Evolutionary conservation across 106 monocot genomes (phyloP), one percentile per base, ranked within the genome.

Genomic region (Allium cepa): DNA sequence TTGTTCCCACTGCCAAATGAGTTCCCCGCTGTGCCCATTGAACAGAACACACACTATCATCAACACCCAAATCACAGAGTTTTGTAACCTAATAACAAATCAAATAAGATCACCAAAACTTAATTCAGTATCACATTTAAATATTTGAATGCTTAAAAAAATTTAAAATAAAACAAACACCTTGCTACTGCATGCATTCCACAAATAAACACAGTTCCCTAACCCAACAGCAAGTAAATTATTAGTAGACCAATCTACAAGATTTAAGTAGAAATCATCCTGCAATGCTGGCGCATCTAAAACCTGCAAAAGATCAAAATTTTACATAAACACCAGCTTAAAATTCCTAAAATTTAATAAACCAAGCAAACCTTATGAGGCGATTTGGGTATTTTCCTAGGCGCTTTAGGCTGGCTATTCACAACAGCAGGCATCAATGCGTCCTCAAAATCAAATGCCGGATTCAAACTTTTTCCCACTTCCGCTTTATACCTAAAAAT

Each of bases 111-210:
- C 26, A 15, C 10, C 46, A 58, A 59, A 62, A 10, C 11, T 56
- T 53, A 46, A n/a, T n/a, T 7, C 56, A 10, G 49, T 9, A 9
- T 17, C 1, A 57, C 12, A 5, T 36, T 36, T 36, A 36, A 64
- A 28, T 18, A 22, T 0, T 49, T 64, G 0, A 63, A 49, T 49
- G 46, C 26, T 18, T 11, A 46, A 16, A 57, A 51, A 11, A 26
- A 8, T 55, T 1, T 49, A 68, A 55, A 55, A 55, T 55, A 68
- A 68, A 62, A 77, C 50, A 81, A 59, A 50, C 26, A 86, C 96
- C 96, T 97, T 97, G 82, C 96, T 92, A 66, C 92, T 99, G 73
- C 92, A 99, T 10, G 90, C 97, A 85, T 93, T 99, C 97, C 97
- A 99, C n/a, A 99, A 73, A 75, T 99, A 99, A 46, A 99, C 97